phyloP scores from a whole-genome alignment of 2,329 filamentous ascomycete genomes.

The Arthrobotrys sphaeroides region DNA sequence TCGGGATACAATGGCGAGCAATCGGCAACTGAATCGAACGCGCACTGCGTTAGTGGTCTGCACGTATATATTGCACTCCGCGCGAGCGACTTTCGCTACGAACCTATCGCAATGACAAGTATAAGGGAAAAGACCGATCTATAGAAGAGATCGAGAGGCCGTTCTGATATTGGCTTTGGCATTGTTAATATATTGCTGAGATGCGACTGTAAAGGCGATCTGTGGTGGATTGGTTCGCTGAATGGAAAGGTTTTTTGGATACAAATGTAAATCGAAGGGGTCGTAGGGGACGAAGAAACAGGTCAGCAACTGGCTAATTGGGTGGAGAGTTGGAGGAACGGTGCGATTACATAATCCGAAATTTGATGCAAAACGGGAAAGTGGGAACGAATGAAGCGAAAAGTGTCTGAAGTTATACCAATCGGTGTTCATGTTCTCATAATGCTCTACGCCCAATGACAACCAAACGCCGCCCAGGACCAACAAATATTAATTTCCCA shows the following conservation, averaged over 20 bases:
- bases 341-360: not conserved
- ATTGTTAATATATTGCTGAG: too few relatives aligned
- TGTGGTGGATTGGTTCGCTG: too few relatives aligned
- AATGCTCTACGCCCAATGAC: slow-evolving; percentile 19
- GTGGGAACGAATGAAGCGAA: not conserved
- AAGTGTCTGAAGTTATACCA: not conserved
- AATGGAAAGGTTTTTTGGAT: too few relatives aligned
- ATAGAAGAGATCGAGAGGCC: slow-evolving; percentile 42
- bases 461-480: slow-evolving; percentile 5
- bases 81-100: not conserved
- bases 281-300: too few relatives aligned
- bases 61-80: too few relatives aligned
- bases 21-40: slow-evolving; percentile 27
- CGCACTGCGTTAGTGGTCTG: too few relatives aligned
- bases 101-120: slow-evolving; percentile 42
- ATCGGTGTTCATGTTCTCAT: not conserved
- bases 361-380: not conserved
- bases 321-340: not conserved
- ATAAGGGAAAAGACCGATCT: slow-evolving; percentile 39
- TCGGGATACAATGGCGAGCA: slow-evolving; percentile 48
- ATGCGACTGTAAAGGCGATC: not conserved
- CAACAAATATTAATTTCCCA: not conserved
- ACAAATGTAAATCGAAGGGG: too few relatives aligned
- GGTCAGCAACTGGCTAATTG: not conserved
- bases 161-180: slow-evolving; percentile 42